Percentiles rank a stretch among this genome's conserved stretches.
These are phyloP conservation scores for Podila epicladia DNA, from an alignment of 192 early-diverging fungal species.

Conservation along the genomic window DNA sequence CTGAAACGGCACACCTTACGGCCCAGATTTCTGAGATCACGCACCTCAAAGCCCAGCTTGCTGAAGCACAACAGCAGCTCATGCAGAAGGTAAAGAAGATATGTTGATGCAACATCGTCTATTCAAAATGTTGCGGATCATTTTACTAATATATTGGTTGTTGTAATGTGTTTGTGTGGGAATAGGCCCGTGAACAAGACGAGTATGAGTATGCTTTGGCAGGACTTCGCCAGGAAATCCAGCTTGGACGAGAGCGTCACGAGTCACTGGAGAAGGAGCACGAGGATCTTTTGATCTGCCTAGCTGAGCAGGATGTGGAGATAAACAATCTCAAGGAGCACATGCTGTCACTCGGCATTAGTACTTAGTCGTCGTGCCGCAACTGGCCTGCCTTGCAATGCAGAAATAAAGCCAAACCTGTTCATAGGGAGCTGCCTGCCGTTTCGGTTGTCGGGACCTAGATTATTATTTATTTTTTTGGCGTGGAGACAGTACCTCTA, in stretches of 20 bases:
- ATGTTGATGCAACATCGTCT: not conserved
- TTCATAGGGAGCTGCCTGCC: too few species aligned
- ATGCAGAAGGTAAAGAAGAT: slow-evolving; percentile 10
- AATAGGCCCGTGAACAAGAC: slow-evolving; percentile 21
- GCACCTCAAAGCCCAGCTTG: slow-evolving; percentile 23
- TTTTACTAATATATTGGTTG: too few species aligned
- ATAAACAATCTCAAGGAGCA: slow-evolving; percentile 30
- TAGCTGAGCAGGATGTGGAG: slow-evolving; percentile 84
- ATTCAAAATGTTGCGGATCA: too few species aligned
- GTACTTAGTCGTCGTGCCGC: not conserved
- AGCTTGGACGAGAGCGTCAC: slow-evolving; percentile 24
- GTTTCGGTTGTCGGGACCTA: not conserved
- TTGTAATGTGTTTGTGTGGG: too few species aligned
- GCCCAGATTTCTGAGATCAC: slow-evolving; percentile 16
- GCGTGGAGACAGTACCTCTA: not conserved
- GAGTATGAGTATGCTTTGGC: slow-evolving; percentile 19
- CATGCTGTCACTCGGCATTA: slow-evolving; percentile 11
- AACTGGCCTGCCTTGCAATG: too few species aligned
- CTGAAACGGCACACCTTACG: too few species aligned
- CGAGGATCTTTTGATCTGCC: slow-evolving; percentile 84
- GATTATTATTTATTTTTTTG: too few species aligned
- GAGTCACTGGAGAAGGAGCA: slow-evolving; percentile 73
- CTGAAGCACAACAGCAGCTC: slow-evolving; percentile 6
- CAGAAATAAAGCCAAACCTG: not conserved
- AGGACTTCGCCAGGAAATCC: slow-evolving; percentile 5